Evolutionary conservation across 31 red algal species (phyloP).

Genomic region (Porphyra umbilicalis): DNA sequence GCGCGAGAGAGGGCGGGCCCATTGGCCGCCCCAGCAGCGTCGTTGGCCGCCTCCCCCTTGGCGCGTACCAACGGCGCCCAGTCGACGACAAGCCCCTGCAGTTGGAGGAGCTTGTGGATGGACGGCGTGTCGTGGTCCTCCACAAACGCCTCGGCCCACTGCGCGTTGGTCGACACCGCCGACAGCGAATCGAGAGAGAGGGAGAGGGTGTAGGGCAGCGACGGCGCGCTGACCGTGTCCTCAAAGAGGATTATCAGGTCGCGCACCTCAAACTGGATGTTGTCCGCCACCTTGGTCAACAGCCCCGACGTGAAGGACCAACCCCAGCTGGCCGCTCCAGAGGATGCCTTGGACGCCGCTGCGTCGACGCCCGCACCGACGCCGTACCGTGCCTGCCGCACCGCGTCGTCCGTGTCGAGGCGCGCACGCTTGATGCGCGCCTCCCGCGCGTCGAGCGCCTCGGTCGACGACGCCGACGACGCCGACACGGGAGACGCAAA

Average conservation of each 20-base stretch:
- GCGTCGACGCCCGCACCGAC: constrained; percentile 13
- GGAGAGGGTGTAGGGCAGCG: constrained; percentile 56
- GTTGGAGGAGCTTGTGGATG: constrained; percentile 65
- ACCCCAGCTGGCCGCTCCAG: constrained; percentile 42
- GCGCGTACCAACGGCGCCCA: constrained; percentile 25
- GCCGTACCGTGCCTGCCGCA: constrained; percentile 72
- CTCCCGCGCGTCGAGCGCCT: constrained; percentile 61
- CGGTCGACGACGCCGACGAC: constrained; percentile 22
- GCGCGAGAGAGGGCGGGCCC: neutral
- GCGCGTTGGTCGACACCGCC: constrained; percentile 53
- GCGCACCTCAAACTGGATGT: constrained; percentile 80
- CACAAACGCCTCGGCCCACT: constrained; percentile 64
- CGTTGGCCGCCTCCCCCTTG: too few species aligned
- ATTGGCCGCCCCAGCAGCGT: too few species aligned
- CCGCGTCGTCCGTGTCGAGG: constrained; percentile 71
- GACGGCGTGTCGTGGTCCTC: constrained; percentile 51
- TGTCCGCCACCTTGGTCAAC: constrained; percentile 72
- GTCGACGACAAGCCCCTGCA: constrained; percentile 55
- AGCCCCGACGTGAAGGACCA: constrained; percentile 69
- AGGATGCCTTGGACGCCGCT: neutral
- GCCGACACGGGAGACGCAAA: constrained; percentile 71
- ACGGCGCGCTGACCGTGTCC: constrained; percentile 60
- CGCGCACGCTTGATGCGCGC: constrained; percentile 59
- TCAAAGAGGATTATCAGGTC: constrained; percentile 84
- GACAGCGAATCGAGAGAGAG: constrained; percentile 55